These are phyloP conservation scores for Ustilago loliicola DNA, from an alignment of 1,284 basidiomycete genomes.

Conservation along the genomic window DNA sequence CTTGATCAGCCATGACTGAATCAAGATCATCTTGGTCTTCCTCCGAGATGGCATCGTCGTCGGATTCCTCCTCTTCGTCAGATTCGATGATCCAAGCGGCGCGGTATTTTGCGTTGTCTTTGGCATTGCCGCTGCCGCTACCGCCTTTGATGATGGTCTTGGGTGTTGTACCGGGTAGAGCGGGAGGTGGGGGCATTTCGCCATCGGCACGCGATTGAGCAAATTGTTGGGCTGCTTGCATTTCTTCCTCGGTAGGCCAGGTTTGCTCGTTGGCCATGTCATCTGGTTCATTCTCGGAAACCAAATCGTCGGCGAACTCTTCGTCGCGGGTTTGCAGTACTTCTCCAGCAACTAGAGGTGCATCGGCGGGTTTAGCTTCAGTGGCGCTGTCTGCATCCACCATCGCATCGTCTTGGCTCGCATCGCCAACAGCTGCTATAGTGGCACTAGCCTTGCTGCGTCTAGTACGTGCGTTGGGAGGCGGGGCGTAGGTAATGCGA, in stretches of 20 bases:
- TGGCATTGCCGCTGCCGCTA: constrained; percentile 66
- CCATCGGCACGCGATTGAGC: constrained; percentile 39
- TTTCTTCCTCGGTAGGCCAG: constrained; percentile 98
- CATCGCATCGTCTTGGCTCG: constrained; percentile 29
- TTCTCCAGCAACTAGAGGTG: constrained; percentile 72
- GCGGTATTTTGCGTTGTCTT: constrained; percentile 65
- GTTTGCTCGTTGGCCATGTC: constrained; percentile 94
- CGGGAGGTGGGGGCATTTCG: constrained; percentile 65
- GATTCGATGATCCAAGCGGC: constrained; percentile 69
- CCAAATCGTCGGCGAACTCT: constrained; percentile 85
- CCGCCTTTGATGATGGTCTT: constrained; percentile 62
- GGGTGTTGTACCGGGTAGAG: constrained; percentile 70
- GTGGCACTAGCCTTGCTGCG: constrained; percentile 41
- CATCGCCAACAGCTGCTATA: constrained; percentile 14
- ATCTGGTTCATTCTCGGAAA: constrained; percentile 88
- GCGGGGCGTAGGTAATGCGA: constrained; percentile 74
- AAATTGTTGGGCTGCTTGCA: constrained; percentile 72
- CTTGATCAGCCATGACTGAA: constrained; percentile 77
- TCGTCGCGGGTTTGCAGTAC: constrained; percentile 75
- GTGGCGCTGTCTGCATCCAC: constrained; percentile 13
- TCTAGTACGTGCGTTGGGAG: constrained; percentile 39
- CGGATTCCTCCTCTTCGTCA: constrained; percentile 58
- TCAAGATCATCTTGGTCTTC: constrained; percentile 88
- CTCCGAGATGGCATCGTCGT: constrained; percentile 75
- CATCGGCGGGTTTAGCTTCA: constrained; percentile 62